These are phyloP conservation scores for Scopulariopsis brevicaulis DNA, from an alignment of 2,329 filamentous ascomycete species.

Conservation along the genomic window DNA sequence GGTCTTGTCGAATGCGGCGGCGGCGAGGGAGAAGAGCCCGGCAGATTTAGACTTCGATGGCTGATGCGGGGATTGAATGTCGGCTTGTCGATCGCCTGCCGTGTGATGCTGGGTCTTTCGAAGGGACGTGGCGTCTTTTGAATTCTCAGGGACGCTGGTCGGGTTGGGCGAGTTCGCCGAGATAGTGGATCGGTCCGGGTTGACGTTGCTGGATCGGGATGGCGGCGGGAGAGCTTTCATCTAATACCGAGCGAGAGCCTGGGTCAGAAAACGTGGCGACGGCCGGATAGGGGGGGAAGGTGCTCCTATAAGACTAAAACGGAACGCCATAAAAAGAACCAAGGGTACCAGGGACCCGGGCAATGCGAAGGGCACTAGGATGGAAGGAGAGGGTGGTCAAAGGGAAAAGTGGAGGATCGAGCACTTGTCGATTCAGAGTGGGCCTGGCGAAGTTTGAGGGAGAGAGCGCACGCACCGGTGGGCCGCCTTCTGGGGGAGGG, in stretches of 20 bases:
- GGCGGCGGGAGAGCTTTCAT: slow-evolving; percentile 4
- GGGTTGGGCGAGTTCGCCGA: background rate
- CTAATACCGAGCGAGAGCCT: background rate
- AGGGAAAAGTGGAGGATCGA: slow-evolving; percentile 5
- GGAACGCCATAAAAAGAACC: background rate
- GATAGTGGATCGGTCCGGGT: background rate
- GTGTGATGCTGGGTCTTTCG: background rate
- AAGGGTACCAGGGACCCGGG: background rate
- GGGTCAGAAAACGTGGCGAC: slow-evolving; percentile 5
- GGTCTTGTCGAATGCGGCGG: background rate
- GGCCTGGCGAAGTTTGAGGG: slow-evolving; percentile 1
- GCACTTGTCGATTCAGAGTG: slow-evolving; percentile 2
- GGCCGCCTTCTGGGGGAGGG: background rate
- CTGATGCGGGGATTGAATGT: background rate
- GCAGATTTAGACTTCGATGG: background rate
- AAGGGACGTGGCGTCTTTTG: background rate
- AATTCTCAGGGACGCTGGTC: background rate
- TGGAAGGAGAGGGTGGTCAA: background rate
- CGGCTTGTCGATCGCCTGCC: background rate
- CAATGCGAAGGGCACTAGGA: background rate
- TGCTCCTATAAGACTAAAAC: background rate
- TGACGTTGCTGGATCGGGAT: background rate
- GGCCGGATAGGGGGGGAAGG: slow-evolving; percentile 1
- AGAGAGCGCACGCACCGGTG: background rate
- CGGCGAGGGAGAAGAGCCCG: background rate